Conservation (phyloP, 805 yeast species). For the Torulaspora indica region DNA sequence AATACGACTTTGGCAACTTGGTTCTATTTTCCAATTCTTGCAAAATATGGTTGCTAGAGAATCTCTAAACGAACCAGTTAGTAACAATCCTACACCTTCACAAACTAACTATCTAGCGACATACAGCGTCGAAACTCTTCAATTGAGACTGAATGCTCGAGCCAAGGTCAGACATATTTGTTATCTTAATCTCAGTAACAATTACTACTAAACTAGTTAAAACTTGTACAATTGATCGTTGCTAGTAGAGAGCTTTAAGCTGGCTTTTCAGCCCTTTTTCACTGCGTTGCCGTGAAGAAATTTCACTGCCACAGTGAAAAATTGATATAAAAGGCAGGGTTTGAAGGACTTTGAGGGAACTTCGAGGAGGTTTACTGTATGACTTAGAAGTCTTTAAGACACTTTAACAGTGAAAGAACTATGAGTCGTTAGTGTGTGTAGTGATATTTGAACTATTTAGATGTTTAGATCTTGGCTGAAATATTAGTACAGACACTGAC, state of each 20-base stretch:
- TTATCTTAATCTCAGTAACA: neutral
- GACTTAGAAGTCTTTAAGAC: too few species aligned
- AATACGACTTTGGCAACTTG: conserved; percentile 77
- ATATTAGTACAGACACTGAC: too few species aligned
- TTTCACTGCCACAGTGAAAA: neutral
- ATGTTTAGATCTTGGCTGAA: too few species aligned
- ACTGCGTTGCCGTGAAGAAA: neutral
- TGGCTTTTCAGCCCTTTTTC: neutral
- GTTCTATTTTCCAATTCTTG: conserved; percentile 42
- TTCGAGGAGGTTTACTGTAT: too few species aligned
- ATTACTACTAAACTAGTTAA: too few species aligned
- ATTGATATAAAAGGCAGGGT: too few species aligned
- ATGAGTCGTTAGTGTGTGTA: too few species aligned
- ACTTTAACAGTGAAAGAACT: too few species aligned
- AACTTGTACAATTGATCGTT: neutral
- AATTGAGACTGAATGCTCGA: conserved; percentile 46
- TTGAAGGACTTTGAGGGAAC: too few species aligned
- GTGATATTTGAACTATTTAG: too few species aligned
- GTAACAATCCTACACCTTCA: neutral
- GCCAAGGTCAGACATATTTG: conserved; percentile 42
- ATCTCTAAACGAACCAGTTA: conserved; percentile 5
- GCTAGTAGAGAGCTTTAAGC: neutral
- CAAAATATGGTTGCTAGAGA: conserved; percentile 26
- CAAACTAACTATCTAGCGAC: conserved; percentile 21
- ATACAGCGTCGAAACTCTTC: conserved; percentile 45